Evolutionary conservation across 176 grass and related monocot species (phyloP).

Genomic region (Calamus simplicifolius): DNA sequence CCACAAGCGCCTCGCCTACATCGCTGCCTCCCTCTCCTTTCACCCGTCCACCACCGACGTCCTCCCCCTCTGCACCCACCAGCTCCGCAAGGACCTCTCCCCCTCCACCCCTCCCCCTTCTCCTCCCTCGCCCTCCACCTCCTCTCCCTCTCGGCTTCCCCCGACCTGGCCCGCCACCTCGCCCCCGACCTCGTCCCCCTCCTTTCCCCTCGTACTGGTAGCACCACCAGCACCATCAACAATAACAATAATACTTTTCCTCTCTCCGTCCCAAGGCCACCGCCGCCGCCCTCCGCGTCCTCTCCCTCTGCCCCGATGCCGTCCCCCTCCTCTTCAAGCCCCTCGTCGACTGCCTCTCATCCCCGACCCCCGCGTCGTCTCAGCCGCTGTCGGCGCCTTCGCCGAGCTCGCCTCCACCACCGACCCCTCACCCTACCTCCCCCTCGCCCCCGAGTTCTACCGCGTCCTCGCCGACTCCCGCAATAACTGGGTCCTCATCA

Average conservation of each 20-base stretch:
- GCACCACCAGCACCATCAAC: too few relatives aligned
- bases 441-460: constrained; percentile 80
- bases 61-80: constrained; percentile 72
- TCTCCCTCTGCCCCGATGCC: constrained; percentile 43
- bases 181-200: constrained; percentile 65
- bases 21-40: constrained; percentile 69
- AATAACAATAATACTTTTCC: background rate
- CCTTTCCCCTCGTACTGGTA: constrained; percentile 16
- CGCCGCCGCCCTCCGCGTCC: constrained; percentile 36
- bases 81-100: constrained; percentile 83
- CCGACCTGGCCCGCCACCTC: constrained; percentile 52
- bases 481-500: constrained; percentile 91
- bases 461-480: constrained; percentile 52
- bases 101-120: constrained; percentile 24
- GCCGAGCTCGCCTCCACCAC: constrained; percentile 72
- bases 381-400: constrained; percentile 58
- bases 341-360: constrained; percentile 73
- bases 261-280: constrained; percentile 41
- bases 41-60: constrained; percentile 75
- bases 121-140: constrained; percentile 42
- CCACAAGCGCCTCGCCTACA: constrained; percentile 68
- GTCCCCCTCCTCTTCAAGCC: constrained; percentile 82
- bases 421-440: constrained; percentile 63
- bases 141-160: constrained; percentile 55
- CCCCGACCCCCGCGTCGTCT: constrained; percentile 49